Evolutionary conservation across 257 asterid genomes (phyloP).

Genomic region (Nemophila menziesii): DNA sequence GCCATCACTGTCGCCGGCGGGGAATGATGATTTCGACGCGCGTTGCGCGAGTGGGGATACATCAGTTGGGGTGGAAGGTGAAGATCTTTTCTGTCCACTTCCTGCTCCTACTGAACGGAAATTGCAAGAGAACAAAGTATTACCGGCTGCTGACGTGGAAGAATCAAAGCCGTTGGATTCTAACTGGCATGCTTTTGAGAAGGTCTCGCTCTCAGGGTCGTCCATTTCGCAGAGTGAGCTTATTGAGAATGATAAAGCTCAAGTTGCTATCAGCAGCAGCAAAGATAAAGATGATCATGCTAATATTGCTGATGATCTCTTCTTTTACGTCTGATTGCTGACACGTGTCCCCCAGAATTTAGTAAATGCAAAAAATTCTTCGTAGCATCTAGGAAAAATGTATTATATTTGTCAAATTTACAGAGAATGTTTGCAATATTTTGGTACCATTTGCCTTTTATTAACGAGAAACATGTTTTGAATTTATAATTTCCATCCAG

Average conservation of each 20-base stretch:
- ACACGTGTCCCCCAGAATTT: neutral
- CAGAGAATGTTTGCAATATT: no score
- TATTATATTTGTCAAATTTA: no score
- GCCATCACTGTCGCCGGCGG: conserved; percentile 4
- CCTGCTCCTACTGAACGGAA: conserved; percentile 12
- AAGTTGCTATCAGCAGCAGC: conserved; percentile 8
- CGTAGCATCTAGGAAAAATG: no score
- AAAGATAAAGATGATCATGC: conserved; percentile 19
- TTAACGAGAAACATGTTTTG: no score
- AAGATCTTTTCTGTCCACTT: conserved; percentile 41
- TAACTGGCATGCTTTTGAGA: neutral
- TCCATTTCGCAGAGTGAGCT: neutral
- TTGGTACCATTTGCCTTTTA: no score
- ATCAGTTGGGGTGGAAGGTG: conserved; percentile 30
- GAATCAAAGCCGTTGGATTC: conserved; percentile 15
- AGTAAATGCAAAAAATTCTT: no score
- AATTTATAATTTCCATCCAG: no score
- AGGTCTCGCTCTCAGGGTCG: conserved; percentile 22
- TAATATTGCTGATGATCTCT: conserved; percentile 54
- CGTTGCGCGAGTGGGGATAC: conserved; percentile 19
- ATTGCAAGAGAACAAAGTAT: conserved; percentile 11
- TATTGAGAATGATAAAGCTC: conserved; percentile 15
- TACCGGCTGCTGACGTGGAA: conserved; percentile 17
- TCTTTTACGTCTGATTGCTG: conserved; percentile 26
- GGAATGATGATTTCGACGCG: neutral